Evolutionary conservation across 805 yeast genomes (phyloP).

Genomic region (Saccharomycopsis olivae): DNA sequence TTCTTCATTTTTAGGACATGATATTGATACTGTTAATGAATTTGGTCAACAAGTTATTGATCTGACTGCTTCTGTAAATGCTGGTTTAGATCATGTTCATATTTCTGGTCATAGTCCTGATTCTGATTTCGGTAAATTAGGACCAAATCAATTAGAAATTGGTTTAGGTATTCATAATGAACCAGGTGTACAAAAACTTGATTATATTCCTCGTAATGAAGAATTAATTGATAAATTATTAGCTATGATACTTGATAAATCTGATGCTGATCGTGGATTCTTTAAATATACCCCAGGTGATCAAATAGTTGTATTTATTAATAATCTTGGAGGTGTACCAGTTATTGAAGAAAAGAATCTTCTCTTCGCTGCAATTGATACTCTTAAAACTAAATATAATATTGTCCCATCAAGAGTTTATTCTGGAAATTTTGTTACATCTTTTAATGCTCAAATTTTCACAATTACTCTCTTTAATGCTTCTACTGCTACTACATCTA

Average conservation of each 20-base stretch:
- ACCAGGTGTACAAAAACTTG: slow-evolving; percentile 57
- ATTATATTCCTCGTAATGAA: slow-evolving; percentile 58
- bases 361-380: slow-evolving; percentile 43
- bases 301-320: slow-evolving; percentile 59
- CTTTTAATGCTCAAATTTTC: slow-evolving; percentile 87
- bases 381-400: slow-evolving; percentile 40
- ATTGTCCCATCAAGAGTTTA: slow-evolving; percentile 58
- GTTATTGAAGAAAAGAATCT: slow-evolving; percentile 67
- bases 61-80: slow-evolving; percentile 75
- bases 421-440: slow-evolving; percentile 76
- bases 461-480: slow-evolving; percentile 73
- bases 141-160: slow-evolving; percentile 62
- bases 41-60: slow-evolving; percentile 54
- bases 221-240: slow-evolving; percentile 48
- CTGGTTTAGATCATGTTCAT: slow-evolving; percentile 78
- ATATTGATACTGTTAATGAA: slow-evolving; percentile 40
- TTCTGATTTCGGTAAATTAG: slow-evolving; percentile 30
- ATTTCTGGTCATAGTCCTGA: slow-evolving; percentile 73
- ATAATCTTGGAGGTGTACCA: slow-evolving; percentile 87
- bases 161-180: slow-evolving; percentile 97
- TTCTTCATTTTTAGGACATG: slow-evolving; percentile 33
- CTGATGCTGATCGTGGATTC: slow-evolving; percentile 71
- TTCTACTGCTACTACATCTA: slow-evolving; percentile 35
- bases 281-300: slow-evolving; percentile 58
- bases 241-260: slow-evolving; percentile 46